These are phyloP conservation scores for Carex kokanica DNA, from an alignment of 176 grass and related monocot species.

Conservation along the genomic window DNA sequence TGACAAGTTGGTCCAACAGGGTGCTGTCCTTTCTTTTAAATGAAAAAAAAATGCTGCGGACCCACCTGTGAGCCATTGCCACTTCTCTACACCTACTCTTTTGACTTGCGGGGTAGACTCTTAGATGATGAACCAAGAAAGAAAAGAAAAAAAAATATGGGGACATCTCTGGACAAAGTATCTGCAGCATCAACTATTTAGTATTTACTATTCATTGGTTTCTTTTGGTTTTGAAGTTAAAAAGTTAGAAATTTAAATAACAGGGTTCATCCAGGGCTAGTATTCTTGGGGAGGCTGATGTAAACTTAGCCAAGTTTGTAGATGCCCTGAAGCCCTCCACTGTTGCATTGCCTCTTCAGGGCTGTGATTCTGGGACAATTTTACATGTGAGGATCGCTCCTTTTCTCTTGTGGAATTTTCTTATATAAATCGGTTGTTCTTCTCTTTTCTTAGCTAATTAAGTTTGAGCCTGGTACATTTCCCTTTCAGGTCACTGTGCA, in stretches of 20 bases:
- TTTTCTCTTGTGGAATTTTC: constrained; percentile 1
- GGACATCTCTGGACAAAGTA: neutral
- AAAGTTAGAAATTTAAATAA: constrained; percentile 28
- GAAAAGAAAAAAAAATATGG: no score
- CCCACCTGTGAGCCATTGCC: neutral
- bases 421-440: neutral
- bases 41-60: neutral
- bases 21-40: neutral
- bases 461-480: constrained; percentile 37
- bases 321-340: constrained; percentile 88
- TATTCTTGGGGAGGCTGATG: constrained; percentile 88
- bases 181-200: neutral
- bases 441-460: constrained; percentile 28
- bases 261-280: constrained; percentile 89
- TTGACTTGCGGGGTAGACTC: neutral
- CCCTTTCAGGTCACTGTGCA: constrained; percentile 79
- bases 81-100: neutral
- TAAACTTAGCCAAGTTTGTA: constrained; percentile 93
- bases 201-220: constrained; percentile 27
- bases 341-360: constrained; percentile 78
- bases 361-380: constrained; percentile 74
- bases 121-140: no score
- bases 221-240: constrained; percentile 27
- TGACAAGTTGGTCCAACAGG: neutral
- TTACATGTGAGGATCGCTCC: constrained; percentile 65